Conservation (phyloP, 2,329 filamentous ascomycete species). For the Fusarium euwallaceae region DNA sequence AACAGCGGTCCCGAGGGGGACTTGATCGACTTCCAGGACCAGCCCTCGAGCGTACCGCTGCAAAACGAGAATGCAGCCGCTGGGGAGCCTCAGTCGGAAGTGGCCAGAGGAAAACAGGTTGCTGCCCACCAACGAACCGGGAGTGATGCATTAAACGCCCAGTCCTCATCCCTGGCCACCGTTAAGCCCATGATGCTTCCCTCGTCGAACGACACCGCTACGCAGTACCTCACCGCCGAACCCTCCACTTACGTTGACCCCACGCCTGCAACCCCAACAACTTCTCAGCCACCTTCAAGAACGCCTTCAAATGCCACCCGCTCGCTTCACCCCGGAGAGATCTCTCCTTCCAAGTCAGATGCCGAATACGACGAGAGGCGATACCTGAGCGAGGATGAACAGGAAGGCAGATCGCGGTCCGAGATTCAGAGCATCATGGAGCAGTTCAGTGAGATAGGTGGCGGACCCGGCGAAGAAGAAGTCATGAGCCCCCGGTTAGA, state of each 20-base stretch:
- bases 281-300: conserved; percentile 70
- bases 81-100: conserved; percentile 24
- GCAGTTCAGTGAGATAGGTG: conserved; percentile 84
- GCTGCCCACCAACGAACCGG: conserved; percentile 28
- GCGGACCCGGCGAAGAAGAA: conserved; percentile 80
- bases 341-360: conserved; percentile 66
- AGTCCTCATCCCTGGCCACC: conserved; percentile 63
- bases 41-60: conserved; percentile 13
- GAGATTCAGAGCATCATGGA: conserved; percentile 99
- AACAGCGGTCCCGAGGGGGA: conserved; percentile 21
- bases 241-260: conserved; percentile 67
- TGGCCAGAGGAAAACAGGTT: conserved; percentile 45
- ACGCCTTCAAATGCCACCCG: conserved; percentile 68
- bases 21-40: conserved; percentile 42
- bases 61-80: conserved; percentile 9
- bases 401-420: conserved; percentile 77
- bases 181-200: conserved; percentile 60
- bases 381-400: conserved; percentile 71
- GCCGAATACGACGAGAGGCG: conserved; percentile 70
- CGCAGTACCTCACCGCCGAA: conserved; percentile 63
- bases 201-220: conserved; percentile 51
- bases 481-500: conserved; percentile 93
- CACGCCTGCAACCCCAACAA: conserved; percentile 68
- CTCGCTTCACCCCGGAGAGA: conserved; percentile 58
- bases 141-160: conserved; percentile 45